Percentiles rank a stretch among this genome's conserved stretches.
Conservation (phyloP, 306 rosid genomes). For the Vachellia pachyceras region DNA sequence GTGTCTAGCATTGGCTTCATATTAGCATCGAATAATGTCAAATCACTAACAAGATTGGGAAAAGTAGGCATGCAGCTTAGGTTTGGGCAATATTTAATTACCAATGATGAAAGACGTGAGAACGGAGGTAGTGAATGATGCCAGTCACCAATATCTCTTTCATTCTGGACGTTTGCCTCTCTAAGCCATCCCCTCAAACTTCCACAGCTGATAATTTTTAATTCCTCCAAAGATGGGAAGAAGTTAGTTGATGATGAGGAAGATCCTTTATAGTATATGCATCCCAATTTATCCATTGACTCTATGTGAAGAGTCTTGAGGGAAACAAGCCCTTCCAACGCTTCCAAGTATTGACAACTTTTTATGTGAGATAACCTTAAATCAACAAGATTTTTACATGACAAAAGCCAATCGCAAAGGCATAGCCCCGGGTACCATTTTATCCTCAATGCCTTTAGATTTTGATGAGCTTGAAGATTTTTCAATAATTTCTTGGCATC, state of each 20-base stretch:
- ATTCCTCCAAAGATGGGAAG: not conserved
- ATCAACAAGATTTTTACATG: not conserved
- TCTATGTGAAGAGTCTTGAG: fast-evolving
- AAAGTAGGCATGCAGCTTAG: constrained; percentile 1
- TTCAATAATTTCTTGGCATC: not conserved
- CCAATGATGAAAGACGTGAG: not conserved
- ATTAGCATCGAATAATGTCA: not conserved
- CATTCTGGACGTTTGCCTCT: not conserved
- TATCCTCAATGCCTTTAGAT: not conserved
- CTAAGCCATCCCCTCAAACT: not conserved
- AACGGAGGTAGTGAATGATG: constrained; percentile 5
- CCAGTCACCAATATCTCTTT: not conserved
- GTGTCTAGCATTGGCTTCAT: not conserved
- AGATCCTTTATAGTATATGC: not conserved
- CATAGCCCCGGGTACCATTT: not conserved
- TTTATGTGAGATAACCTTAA: fast-evolving
- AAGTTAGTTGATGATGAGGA: not conserved
- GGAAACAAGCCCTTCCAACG: not conserved
- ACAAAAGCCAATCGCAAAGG: not conserved
- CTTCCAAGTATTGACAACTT: not conserved
- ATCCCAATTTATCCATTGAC: fast-evolving
- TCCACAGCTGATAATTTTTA: fast-evolving
- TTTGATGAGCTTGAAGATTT: not conserved
- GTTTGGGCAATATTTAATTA: not conserved
- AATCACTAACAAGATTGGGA: not conserved